phyloP scores from a whole-genome alignment of 2,329 filamentous ascomycete genomes.

The Ambrosiella cleistominuta region DNA sequence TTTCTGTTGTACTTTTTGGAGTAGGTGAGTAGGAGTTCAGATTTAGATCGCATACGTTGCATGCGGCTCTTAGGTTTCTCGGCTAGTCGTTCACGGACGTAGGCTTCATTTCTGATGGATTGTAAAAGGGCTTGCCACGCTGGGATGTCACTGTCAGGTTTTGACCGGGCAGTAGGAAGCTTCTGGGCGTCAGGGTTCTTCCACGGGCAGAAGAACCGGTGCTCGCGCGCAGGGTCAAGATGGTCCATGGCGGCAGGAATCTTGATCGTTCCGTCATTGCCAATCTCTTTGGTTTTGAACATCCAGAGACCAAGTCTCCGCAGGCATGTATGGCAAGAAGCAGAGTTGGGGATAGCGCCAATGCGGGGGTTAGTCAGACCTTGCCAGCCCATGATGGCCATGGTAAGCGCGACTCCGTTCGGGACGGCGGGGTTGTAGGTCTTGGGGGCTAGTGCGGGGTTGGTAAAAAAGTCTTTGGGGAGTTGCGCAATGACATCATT shows the following conservation, averaged over 20 bases:
- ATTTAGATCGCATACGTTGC: conserved; percentile 10
- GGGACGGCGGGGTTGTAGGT: conserved; percentile 18
- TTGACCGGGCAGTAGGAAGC: conserved; percentile 19
- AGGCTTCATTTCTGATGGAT: conserved; percentile 40
- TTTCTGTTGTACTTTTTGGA: conserved; percentile 15
- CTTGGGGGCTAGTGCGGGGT: conserved; percentile 20
- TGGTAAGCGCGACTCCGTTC: conserved; percentile 45
- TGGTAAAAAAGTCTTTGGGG: conserved; percentile 36
- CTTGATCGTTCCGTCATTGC: conserved; percentile 33
- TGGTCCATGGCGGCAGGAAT: conserved; percentile 45
- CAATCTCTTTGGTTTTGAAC: conserved; percentile 60
- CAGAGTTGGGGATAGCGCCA: conserved; percentile 50
- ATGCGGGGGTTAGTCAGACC: conserved; percentile 37
- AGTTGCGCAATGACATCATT: conserved; percentile 33
- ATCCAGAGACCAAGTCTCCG: conserved; percentile 85
- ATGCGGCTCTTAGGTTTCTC: conserved; percentile 3
- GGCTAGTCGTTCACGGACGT: conserved; percentile 23
- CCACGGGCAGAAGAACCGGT: conserved; percentile 76
- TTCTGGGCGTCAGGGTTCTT: conserved; percentile 46
- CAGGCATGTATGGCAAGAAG: conserved; percentile 71
- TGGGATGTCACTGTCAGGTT: conserved; percentile 23
- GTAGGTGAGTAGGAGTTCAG: conserved; percentile 6
- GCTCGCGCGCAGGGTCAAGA: conserved; percentile 53
- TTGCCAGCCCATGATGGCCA: conserved; percentile 64
- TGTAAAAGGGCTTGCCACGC: conserved; percentile 39